phyloP scores from a whole-genome alignment of 2,329 filamentous ascomycete genomes.

The Bipolaris zeicola region DNA sequence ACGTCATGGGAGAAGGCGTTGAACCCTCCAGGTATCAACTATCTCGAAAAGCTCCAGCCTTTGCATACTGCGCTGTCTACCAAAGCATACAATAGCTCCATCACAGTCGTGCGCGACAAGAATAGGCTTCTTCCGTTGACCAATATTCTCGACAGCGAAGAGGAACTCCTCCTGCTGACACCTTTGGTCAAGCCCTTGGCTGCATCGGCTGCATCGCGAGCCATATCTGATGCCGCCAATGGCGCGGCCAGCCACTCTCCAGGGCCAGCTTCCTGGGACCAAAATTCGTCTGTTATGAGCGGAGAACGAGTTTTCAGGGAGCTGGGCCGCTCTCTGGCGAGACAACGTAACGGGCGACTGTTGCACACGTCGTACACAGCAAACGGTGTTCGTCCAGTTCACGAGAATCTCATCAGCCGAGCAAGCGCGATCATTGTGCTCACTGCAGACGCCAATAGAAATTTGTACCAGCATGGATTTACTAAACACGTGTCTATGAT shows the following conservation, averaged over 20 bases:
- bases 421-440: conserved; percentile 88
- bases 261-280: conserved; percentile 62
- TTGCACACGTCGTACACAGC: conserved; percentile 95
- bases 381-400: conserved; percentile 87
- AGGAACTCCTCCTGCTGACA: conserved; percentile 87
- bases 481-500: conserved; percentile 97
- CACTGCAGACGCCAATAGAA: conserved; percentile 91
- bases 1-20: conserved; percentile 91
- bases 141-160: conserved; percentile 78
- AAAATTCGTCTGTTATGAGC: conserved; percentile 74
- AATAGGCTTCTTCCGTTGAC: conserved; percentile 82
- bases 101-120: conserved; percentile 90
- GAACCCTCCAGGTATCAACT: conserved; percentile 78
- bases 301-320: conserved; percentile 93
- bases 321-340: conserved; percentile 83
- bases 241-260: conserved; percentile 57
- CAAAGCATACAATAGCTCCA: conserved; percentile 87
- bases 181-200: conserved; percentile 91
- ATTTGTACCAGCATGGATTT: conserved; percentile 91
- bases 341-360: conserved; percentile 82
- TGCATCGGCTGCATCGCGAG: conserved; percentile 81
- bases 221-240: conserved; percentile 64
- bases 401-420: conserved; percentile 89
- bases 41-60: conserved; percentile 80
- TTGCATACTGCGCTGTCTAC: conserved; percentile 81